These are phyloP conservation scores for Hypomontagnella monticulosa DNA, from an alignment of 495 filamentous ascomycete genomes.

Conservation along the genomic window DNA sequence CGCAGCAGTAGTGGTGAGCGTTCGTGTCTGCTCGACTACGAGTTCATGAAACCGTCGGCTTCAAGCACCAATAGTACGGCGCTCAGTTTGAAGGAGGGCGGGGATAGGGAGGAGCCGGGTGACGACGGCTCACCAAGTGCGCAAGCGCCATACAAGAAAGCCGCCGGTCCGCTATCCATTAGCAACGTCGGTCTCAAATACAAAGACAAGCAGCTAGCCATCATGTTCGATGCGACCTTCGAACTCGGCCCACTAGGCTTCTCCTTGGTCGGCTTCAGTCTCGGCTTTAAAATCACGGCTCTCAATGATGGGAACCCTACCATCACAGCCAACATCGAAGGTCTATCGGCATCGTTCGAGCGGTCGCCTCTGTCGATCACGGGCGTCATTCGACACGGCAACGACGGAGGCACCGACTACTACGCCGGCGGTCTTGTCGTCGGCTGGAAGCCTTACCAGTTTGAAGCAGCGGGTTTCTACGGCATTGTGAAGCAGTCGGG, in stretches of 20 bases:
- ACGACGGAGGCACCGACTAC: constrained; percentile 15
- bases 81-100: too few relatives aligned
- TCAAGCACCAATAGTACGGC: too few relatives aligned
- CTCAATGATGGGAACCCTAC: constrained; percentile 34
- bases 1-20: too few relatives aligned
- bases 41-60: too few relatives aligned
- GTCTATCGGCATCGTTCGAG: constrained; percentile 50
- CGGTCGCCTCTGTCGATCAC: constrained; percentile 51
- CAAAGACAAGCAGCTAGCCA: constrained; percentile 34
- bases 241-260: constrained; percentile 53
- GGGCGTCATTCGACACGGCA: constrained; percentile 50
- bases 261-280: constrained; percentile 50
- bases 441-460: constrained; percentile 48
- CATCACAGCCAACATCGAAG: constrained; percentile 45
- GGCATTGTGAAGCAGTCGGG: constrained; percentile 2
- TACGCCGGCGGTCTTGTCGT: constrained; percentile 55
- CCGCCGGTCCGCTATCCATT: constrained; percentile 45
- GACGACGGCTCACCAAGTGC: too few relatives aligned
- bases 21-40: too few relatives aligned
- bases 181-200: constrained; percentile 51
- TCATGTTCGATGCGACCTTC: constrained; percentile 52
- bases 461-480: constrained; percentile 55
- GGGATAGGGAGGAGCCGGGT: too few relatives aligned
- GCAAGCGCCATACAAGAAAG: too few relatives aligned
- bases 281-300: constrained; percentile 23